These are phyloP conservation scores for Fusarium austroafricanum DNA, from an alignment of 2,329 filamentous ascomycete genomes.

Conservation along the genomic window DNA sequence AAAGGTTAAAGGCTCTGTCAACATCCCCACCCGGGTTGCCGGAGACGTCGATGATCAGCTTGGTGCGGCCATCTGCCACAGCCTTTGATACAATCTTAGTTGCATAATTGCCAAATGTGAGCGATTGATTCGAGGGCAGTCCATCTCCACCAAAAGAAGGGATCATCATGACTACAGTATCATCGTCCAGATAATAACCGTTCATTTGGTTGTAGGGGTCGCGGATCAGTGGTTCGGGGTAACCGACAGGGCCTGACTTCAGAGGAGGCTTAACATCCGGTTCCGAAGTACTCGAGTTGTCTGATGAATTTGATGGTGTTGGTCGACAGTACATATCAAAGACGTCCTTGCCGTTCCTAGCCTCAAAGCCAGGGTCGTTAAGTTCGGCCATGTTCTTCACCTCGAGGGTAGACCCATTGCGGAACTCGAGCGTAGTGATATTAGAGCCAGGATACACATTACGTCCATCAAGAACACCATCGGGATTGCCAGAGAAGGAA, in stretches of 20 bases:
- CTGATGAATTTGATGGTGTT: too few species aligned
- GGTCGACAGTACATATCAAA: too few species aligned
- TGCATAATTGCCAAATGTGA: neutral
- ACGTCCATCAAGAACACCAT: too few species aligned
- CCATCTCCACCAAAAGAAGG: neutral
- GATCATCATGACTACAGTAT: neutral
- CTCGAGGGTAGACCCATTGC: too few species aligned
- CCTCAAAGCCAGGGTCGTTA: too few species aligned
- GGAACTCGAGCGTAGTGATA: too few species aligned
- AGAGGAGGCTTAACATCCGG: neutral
- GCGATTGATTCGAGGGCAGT: neutral
- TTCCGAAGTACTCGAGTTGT: too few species aligned
- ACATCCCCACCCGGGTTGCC: constrained; percentile 69
- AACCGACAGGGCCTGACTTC: neutral
- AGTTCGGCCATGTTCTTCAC: too few species aligned
- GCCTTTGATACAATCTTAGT: neutral
- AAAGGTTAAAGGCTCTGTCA: constrained; percentile 60
- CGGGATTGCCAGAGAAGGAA: too few species aligned
- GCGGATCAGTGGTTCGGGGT: neutral
- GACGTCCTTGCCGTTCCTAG: too few species aligned
- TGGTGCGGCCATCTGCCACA: constrained; percentile 42
- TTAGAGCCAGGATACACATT: too few species aligned
- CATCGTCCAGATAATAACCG: neutral
- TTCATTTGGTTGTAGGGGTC: constrained; percentile 6
- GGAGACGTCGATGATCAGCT: constrained; percentile 72